Evolutionary conservation across 108 stramenopile genomes (phyloP).

Genomic region (Skeletonema potamos): DNA sequence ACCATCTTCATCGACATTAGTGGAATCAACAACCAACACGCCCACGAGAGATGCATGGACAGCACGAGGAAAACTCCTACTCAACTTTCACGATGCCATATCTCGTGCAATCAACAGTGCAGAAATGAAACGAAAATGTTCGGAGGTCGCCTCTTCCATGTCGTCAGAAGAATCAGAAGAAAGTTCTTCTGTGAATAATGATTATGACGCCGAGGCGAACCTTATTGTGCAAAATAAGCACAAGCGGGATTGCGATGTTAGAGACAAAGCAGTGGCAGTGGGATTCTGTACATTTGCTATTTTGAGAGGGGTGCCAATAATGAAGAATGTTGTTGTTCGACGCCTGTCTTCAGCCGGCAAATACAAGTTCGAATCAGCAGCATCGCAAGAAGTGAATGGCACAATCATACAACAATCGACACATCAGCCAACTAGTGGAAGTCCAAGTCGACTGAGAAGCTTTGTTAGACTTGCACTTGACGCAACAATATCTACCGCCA

Average conservation of each 20-base stretch:
- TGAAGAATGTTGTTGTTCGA: not conserved
- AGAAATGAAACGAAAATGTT: conserved; percentile 41
- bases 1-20: not conserved
- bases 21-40: not conserved
- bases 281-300: conserved; percentile 17
- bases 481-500: conserved; percentile 14
- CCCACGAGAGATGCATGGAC: conserved; percentile 41
- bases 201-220: conserved; percentile 34
- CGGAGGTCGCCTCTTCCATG: conserved; percentile 17
- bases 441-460: conserved; percentile 9
- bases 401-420: not conserved
- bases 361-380: conserved; percentile 6
- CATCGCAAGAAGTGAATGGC: not conserved
- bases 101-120: conserved; percentile 33
- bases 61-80: conserved; percentile 28
- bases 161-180: not conserved
- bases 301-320: conserved; percentile 11
- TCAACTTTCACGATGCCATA: conserved; percentile 38
- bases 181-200: not conserved
- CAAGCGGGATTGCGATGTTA: conserved; percentile 19
- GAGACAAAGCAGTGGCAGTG: conserved; percentile 18
- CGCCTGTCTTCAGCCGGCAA: not conserved
- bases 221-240: conserved; percentile 39
- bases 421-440: not conserved
- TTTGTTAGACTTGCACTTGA: conserved; percentile 22